Conservation (phyloP, 345 rosid species). For the Toxicodendron radicans region DNA sequence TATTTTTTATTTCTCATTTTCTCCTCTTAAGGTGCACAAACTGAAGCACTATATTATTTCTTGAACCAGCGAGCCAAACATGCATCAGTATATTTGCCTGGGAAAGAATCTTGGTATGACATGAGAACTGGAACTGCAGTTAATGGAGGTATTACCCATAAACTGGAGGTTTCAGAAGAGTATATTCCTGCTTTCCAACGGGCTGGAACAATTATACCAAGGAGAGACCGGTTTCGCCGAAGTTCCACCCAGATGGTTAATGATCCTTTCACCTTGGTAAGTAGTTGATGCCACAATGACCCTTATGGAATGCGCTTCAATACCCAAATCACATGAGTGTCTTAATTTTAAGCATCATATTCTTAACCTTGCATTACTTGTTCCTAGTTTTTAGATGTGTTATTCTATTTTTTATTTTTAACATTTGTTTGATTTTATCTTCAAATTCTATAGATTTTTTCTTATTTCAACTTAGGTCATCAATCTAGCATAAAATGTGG, state of each 20-base stretch:
- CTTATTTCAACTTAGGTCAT: too few species aligned
- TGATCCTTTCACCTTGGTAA: conserved; percentile 95
- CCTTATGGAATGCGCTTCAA: conserved; percentile 3
- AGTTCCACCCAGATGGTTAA: conserved; percentile 94
- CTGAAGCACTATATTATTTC: conserved; percentile 10
- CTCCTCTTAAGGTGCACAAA: not conserved
- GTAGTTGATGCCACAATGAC: conserved; percentile 17
- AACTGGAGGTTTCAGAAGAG: conserved; percentile 76
- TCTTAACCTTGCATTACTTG: not conserved
- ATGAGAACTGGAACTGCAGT: conserved; percentile 68
- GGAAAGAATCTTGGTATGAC: conserved; percentile 87
- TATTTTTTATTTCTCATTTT: conserved; percentile 11
- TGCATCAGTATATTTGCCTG: conserved; percentile 83
- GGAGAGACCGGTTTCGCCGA: conserved; percentile 86
- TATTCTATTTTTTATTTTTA: not conserved
- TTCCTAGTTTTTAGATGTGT: not conserved
- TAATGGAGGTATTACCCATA: conserved; percentile 64
- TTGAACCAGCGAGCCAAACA: conserved; percentile 61
- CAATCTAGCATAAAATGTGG: too few species aligned
- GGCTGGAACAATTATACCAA: conserved; percentile 92
- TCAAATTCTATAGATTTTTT: too few species aligned
- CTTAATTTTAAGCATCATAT: not conserved
- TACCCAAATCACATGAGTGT: not conserved
- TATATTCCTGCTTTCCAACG: conserved; percentile 93
- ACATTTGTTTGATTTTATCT: not conserved